Conservation (phyloP, 148 eudicot species). For the Dianthus caryophyllus region DNA sequence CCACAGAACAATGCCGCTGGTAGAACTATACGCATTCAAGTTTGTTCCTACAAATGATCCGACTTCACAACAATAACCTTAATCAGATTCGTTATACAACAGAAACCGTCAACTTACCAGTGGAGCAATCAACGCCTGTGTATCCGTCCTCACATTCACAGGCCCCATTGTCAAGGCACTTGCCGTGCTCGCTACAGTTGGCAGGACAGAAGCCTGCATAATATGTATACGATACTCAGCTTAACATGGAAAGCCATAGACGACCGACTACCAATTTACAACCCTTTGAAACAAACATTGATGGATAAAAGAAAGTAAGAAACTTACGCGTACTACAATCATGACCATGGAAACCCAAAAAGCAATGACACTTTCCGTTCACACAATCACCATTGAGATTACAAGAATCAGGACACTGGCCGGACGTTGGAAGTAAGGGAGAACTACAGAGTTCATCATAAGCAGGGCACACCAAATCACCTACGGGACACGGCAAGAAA, state of each 20-base stretch:
- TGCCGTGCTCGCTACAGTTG: conserved; percentile 70
- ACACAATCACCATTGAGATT: conserved; percentile 85
- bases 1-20: too few species aligned
- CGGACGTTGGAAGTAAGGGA: conserved; percentile 36
- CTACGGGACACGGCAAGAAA: conserved; percentile 32
- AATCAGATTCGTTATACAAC: not conserved
- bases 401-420: conserved; percentile 79
- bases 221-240: conserved; percentile 1
- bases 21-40: too few species aligned
- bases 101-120: conserved; percentile 43
- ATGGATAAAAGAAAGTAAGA: conserved; percentile 25
- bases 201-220: conserved; percentile 74
- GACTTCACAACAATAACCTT: not conserved
- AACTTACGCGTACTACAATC: conserved; percentile 86
- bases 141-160: conserved; percentile 75
- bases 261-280: not conserved
- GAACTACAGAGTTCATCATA: conserved; percentile 77
- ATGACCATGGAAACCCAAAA: conserved; percentile 73
- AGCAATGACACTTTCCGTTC: conserved; percentile 77
- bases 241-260: conserved; percentile 1
- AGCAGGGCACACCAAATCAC: conserved; percentile 85
- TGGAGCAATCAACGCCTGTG: conserved; percentile 92
- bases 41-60: not conserved
- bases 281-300: not conserved
- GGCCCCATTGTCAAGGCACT: conserved; percentile 65